A percentile compares a stretch with the other conserved stretches of the same genome.
phyloP scores from a whole-genome alignment of 1,139 yeast species.

The Geotrichum australiense region DNA sequence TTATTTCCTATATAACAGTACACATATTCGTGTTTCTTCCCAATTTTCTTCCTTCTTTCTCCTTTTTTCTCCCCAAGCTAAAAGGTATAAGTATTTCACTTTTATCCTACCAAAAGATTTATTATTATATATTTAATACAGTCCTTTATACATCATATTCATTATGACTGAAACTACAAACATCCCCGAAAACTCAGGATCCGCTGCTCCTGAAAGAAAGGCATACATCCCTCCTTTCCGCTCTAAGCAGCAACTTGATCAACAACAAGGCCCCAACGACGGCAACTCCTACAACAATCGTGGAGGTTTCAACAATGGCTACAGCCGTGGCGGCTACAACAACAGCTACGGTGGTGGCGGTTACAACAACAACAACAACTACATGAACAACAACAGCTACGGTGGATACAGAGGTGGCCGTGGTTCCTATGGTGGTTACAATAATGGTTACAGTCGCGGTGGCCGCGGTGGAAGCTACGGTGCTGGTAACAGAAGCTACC shows the following conservation, averaged over 20 bases:
- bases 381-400: slow-evolving; percentile 13
- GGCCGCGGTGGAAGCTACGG: slow-evolving; percentile 25
- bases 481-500: slow-evolving; percentile 34
- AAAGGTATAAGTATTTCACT: slow-evolving; percentile 10
- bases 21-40: neutral
- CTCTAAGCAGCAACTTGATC: slow-evolving; percentile 9
- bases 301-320: neutral
- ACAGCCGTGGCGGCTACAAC: slow-evolving; percentile 2
- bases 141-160: slow-evolving; percentile 1
- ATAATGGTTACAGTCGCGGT: slow-evolving; percentile 22
- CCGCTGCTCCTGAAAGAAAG: slow-evolving; percentile 12
- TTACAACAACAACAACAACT: neutral
- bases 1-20: neutral
- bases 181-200: slow-evolving; percentile 4
- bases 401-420: slow-evolving; percentile 28
- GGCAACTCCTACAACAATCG: slow-evolving; percentile 8
- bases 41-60: neutral
- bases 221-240: slow-evolving; percentile 18
- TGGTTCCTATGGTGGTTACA: slow-evolving; percentile 33
- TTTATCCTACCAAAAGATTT: slow-evolving; percentile 1
- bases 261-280: slow-evolving; percentile 7
- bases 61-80: neutral
- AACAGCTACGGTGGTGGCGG: slow-evolving; percentile 1
- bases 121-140: neutral
- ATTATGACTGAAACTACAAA: slow-evolving; percentile 15